Percentiles rank a stretch among this genome's conserved stretches.
phyloP scores from a whole-genome alignment of 2,329 filamentous ascomycete genomes.

The Fusarium albosuccineum region DNA sequence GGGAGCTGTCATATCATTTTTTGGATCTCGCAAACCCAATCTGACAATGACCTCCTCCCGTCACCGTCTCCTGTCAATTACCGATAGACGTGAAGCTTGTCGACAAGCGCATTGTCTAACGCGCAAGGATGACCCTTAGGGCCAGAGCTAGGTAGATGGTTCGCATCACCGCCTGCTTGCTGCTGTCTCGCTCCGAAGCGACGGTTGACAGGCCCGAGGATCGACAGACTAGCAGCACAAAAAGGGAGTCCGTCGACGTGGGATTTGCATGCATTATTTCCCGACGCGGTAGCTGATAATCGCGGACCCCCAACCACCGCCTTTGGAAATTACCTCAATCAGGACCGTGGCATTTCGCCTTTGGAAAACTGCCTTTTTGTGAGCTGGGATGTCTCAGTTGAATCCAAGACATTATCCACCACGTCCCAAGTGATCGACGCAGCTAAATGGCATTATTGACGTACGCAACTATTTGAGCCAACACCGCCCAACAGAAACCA shows the following conservation, averaged over 20 bases:
- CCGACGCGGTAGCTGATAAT: constrained; percentile 14
- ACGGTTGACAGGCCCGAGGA: constrained; percentile 33
- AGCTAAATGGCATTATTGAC: constrained; percentile 28
- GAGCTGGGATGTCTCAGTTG: constrained; percentile 41
- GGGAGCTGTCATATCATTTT: not conserved
- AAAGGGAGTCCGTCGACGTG: not conserved
- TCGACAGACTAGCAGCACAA: constrained; percentile 13
- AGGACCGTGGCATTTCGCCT: constrained; percentile 1
- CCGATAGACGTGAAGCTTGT: not conserved
- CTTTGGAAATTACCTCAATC: constrained; percentile 36
- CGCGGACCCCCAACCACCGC: constrained; percentile 32
- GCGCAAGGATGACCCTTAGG: not conserved
- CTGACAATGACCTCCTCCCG: not conserved
- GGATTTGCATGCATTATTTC: constrained; percentile 22
- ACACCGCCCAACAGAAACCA: constrained; percentile 11
- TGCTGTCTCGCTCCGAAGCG: constrained; percentile 24
- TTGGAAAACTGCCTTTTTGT: not conserved
- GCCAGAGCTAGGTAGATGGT: constrained; percentile 26
- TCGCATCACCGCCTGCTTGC: constrained; percentile 13
- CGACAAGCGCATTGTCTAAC: not conserved
- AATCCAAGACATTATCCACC: constrained; percentile 24
- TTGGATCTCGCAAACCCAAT: not conserved
- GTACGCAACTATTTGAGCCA: constrained; percentile 36
- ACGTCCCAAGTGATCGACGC: constrained; percentile 27
- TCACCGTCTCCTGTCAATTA: not conserved